Evolutionary conservation across 441 rosid genomes (phyloP).

Genomic region (Syzygium malaccense): DNA sequence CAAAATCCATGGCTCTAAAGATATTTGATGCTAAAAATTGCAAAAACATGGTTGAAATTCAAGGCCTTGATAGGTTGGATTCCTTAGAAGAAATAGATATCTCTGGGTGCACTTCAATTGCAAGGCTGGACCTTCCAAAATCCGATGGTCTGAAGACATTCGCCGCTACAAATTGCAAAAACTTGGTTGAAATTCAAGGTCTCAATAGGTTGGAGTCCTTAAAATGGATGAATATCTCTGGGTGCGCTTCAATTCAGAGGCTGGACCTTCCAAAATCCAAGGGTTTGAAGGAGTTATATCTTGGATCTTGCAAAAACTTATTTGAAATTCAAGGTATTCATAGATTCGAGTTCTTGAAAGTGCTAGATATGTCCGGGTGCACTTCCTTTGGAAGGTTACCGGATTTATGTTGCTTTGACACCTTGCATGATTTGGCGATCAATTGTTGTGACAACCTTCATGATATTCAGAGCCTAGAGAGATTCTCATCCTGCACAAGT

Average conservation of each 20-base stretch:
- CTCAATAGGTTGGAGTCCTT: neutral
- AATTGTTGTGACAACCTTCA: accelerated
- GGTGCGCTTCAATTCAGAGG: neutral
- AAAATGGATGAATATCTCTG: accelerated
- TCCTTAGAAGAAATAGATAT: accelerated
- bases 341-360: neutral
- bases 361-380: neutral
- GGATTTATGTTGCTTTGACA: neutral
- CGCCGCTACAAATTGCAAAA: accelerated
- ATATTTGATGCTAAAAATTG: too few relatives aligned
- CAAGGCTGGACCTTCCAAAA: neutral
- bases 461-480: neutral
- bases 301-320: neutral
- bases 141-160: accelerated
- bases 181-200: neutral
- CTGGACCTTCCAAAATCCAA: neutral
- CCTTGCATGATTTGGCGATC: accelerated
- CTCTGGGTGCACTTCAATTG: neutral
- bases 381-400: neutral
- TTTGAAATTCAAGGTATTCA: neutral
- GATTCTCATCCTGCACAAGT: neutral
- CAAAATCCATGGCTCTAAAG: accelerated
- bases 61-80: too few relatives aligned
- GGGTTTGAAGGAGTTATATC: neutral
- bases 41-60: too few relatives aligned